Evolutionary conservation across 202 grass and related monocot species (phyloP).

Genomic region (Zizania palustris): DNA sequence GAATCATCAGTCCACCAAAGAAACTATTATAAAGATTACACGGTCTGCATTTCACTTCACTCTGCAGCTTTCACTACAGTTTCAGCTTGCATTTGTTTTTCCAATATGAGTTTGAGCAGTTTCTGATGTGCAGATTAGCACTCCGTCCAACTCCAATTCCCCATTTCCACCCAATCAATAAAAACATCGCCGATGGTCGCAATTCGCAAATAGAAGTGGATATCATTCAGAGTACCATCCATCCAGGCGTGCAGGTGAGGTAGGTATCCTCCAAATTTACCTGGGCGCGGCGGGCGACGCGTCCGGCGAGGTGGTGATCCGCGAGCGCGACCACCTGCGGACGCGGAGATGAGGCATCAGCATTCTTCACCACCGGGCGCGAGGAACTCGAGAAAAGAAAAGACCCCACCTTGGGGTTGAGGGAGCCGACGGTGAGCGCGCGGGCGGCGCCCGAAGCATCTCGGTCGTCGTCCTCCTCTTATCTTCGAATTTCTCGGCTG

Average conservation of each 20-base stretch:
- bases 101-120: not conserved
- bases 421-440: slow-evolving; percentile 48
- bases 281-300: slow-evolving; percentile 43
- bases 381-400: not conserved
- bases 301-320: slow-evolving; percentile 44
- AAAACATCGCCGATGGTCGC: too few relatives aligned
- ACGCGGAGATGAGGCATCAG: not conserved
- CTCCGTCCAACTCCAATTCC: not conserved
- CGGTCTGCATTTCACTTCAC: not conserved
- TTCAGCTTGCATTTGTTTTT: not conserved
- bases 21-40: not conserved
- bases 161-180: not conserved
- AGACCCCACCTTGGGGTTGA: slow-evolving; percentile 52
- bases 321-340: slow-evolving; percentile 40
- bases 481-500: not conserved
- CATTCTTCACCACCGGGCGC: too few relatives aligned
- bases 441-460: slow-evolving; percentile 34
- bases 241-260: not conserved
- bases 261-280: not conserved
- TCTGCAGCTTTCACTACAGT: not conserved
- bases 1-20: not conserved
- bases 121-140: not conserved
- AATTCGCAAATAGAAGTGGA: not conserved
- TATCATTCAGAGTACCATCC: not conserved
- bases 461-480: too few relatives aligned